A percentile compares a stretch with the other conserved stretches of the same genome.
Conservation (phyloP, 2,329 filamentous ascomycete species). For the Diaporthe batatas region DNA sequence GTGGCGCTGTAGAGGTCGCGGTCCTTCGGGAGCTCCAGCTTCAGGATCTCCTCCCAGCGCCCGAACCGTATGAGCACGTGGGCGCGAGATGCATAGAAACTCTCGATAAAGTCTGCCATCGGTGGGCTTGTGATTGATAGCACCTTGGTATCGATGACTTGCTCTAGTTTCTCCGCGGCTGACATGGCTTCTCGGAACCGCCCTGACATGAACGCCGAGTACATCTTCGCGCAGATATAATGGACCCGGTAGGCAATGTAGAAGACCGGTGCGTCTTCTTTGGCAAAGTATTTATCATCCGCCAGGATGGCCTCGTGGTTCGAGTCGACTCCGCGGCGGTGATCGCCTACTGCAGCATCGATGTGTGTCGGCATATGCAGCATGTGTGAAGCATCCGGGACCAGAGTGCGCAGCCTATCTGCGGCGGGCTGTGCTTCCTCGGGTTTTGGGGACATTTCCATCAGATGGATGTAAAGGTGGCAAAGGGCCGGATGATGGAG, state of each 20-base stretch:
- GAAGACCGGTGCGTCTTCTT: neutral
- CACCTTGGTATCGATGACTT: neutral
- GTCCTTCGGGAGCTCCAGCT: neutral
- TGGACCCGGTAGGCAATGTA: neutral
- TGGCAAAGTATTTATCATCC: neutral
- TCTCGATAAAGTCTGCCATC: neutral
- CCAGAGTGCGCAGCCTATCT: neutral
- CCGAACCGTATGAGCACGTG: neutral
- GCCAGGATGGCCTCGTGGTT: slow-evolving; percentile 3
- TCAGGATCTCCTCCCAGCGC: neutral
- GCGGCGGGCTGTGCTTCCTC: neutral
- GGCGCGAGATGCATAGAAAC: neutral
- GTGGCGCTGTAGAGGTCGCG: neutral
- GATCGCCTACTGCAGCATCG: neutral
- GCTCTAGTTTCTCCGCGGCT: neutral
- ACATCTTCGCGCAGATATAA: neutral
- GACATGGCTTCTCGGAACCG: neutral
- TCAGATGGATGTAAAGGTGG: slow-evolving; percentile 7
- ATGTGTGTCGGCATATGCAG: slow-evolving; percentile 9
- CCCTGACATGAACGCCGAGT: neutral
- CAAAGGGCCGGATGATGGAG: neutral
- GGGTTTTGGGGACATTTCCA: neutral
- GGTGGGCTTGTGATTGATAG: neutral
- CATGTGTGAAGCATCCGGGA: slow-evolving; percentile 5
- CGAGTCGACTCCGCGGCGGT: slow-evolving; percentile 12